Evolutionary conservation across 805 yeast species (phyloP), one percentile per base, ranked within the genome.

Genomic region (Kodamaea neixiangensis): DNA sequence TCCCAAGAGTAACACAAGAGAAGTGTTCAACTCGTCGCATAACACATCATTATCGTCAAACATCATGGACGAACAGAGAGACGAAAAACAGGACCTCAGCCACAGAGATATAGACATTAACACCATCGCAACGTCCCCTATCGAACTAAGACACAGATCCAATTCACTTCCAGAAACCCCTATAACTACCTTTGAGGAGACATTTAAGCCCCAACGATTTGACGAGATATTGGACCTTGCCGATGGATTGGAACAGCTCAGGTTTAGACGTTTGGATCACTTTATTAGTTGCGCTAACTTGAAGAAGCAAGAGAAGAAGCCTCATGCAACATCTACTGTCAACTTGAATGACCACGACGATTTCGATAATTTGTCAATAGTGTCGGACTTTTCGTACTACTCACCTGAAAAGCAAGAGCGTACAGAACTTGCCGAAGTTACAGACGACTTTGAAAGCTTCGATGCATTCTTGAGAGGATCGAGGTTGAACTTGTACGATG

Each of bases 391-490:
- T 9, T 62, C 68, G 3, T 53, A 57, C 46, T 56, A 54, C 41
- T 61, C 66, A 2, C 65, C 61, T 6, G 58, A 55, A 15, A 40
- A 48, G 38, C 38, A 48, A 33, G 51, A 17, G 18, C 46, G 21
- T 7, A 19, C 14, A 7, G n/a, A 47, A 13, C 35, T n/a, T n/a
- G n/a, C n/a, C n/a, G n/a, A n/a, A n/a, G n/a, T n/a, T n/a, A n/a
- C n/a, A n/a, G 54, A 48, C 11, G 59, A 60, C 19, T 55, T 66
- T 40, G 70, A 67, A 46, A 64, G 65, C 49, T 68, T 64, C 50
- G 70, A 63, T 10, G 58, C 57, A 10, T 74, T 58, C 51, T 58
- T 74, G 43, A 58, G 78, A 20, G 60, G 60, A 41, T 68, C 76
- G 3, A 55, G 75, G 34, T 49, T 67, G 1, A 68, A 72, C 49